Evolutionary conservation across 306 rosid genomes (phyloP).

Genomic region (Malus sieversii): DNA sequence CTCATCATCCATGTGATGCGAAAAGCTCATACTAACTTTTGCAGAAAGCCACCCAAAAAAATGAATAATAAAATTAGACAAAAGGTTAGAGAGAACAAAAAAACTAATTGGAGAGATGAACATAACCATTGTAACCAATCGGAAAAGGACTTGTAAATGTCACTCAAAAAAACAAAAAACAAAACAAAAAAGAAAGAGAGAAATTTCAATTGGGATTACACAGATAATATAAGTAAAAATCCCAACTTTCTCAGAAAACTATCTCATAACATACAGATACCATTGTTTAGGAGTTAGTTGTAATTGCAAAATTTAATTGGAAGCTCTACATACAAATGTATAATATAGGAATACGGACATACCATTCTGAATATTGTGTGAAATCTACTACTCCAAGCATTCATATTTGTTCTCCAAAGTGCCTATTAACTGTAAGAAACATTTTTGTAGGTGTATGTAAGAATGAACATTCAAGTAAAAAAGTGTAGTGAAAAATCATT

Average conservation of each 20-base stretch:
- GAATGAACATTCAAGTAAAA: background rate
- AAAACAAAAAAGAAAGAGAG: background rate
- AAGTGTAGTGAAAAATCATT: too few species aligned
- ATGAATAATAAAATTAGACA: background rate
- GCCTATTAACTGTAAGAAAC: slow-evolving; percentile 63
- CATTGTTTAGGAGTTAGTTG: background rate
- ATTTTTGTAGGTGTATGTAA: slow-evolving; percentile 10
- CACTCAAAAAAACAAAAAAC: background rate
- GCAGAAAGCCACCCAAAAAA: background rate
- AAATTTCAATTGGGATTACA: background rate
- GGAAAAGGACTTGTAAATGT: background rate
- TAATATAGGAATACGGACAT: background rate
- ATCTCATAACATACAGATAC: background rate
- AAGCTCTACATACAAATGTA: background rate
- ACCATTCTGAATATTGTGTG: slow-evolving; percentile 99
- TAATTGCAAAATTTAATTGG: background rate
- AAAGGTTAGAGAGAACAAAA: slow-evolving; percentile 38
- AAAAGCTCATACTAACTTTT: slow-evolving; percentile 67
- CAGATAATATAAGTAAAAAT: too few species aligned
- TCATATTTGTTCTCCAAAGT: slow-evolving; percentile 97
- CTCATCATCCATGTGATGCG: slow-evolving; percentile 75
- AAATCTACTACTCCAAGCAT: slow-evolving; percentile 87
- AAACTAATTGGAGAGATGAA: slow-evolving; percentile 24
- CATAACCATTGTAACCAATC: too few species aligned
- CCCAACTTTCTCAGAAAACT: background rate